These are phyloP conservation scores for Schwanniomyces polymorphus DNA, from an alignment of 805 yeast genomes.

Conservation along the genomic window DNA sequence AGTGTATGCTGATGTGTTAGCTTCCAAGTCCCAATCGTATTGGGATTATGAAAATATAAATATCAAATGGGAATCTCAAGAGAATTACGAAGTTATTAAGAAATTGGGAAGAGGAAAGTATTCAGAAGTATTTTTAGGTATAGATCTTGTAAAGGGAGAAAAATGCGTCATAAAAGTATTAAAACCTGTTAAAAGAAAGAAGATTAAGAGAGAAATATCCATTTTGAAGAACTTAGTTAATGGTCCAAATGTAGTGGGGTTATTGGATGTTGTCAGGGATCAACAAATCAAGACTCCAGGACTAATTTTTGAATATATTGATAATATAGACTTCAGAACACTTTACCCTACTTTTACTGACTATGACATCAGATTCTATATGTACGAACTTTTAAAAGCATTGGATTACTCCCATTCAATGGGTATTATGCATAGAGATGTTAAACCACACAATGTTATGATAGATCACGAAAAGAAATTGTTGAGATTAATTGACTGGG, in stretches of 20 bases:
- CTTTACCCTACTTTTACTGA: conserved; percentile 79
- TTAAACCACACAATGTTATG: conserved; percentile 92
- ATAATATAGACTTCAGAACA: conserved; percentile 83
- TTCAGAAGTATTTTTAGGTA: conserved; percentile 89
- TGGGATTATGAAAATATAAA: conserved; percentile 79
- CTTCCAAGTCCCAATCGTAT: conserved; percentile 71
- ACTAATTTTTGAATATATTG: conserved; percentile 78
- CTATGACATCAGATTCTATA: conserved; percentile 77
- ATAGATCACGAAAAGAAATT: conserved; percentile 68
- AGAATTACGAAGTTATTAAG: conserved; percentile 79
- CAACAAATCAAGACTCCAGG: conserved; percentile 85
- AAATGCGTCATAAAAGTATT: conserved; percentile 85
- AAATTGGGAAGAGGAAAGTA: conserved; percentile 93
- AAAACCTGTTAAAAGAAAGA: conserved; percentile 91
- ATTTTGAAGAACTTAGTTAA: conserved; percentile 81
- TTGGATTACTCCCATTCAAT: conserved; percentile 86
- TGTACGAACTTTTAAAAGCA: conserved; percentile 78
- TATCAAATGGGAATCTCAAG: conserved; percentile 81
- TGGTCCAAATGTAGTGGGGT: conserved; percentile 77
- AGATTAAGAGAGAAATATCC: conserved; percentile 87
- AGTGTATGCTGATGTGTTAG: conserved; percentile 81
- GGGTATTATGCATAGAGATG: conserved; percentile 95
- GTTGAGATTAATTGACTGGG: conserved; percentile 89
- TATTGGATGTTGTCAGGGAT: conserved; percentile 86
- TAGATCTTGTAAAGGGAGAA: conserved; percentile 58